Base-by-base conservation (phyloP, 495 filamentous ascomycete species). In the Xylaria longipes region DNA sequence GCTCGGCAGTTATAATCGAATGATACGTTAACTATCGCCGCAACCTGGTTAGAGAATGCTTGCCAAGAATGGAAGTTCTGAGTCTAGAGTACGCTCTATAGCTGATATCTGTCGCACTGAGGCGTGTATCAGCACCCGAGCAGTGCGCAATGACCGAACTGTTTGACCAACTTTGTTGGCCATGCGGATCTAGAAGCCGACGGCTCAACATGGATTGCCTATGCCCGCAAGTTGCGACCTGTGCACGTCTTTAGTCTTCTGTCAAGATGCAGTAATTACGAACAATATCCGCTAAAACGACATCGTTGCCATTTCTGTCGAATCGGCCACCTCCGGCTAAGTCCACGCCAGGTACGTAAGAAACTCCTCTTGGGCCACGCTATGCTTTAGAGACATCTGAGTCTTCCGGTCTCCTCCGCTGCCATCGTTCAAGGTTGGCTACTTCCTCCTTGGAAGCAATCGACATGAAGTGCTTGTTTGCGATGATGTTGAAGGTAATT, bases 1-100 rank as follows among this genome's bases (percentile, higher is more conserved):
- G 65, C 65, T 67, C 65, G 65, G 65, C 65, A 67, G 65, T 67
- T 67, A 31, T 15, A 27, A 8, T 56, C n/a, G 29, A 54, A 67
- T 39, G 65, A 29, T 56, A 41, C 46, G 31, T 43, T 22, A 5
- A n/a, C 65, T 35, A 56, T 48, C 35, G 5, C 29, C 31, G 33
- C 14, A 67, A 20, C n/a, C 31, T 43, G 9, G 45, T 25, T 35
- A 33, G 29, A 14, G 45, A 43, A 43, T 66, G 7, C 2, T 39
- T 46, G 2, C 12, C 11, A 5, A 20, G 37, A 62, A 27, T 14
- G n/a, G 11, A 17, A 15, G 5, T 41, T 25, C 7, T 14, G 37
- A 15, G 37, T 41, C 60, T n/a, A 17, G 12, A 37, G n/a, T 37
- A 8, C 8, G 9, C 7, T 62, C 6, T n/a, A n/a, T n/a, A n/a